Evolutionary conservation across 1,284 basidiomycete genomes (phyloP).

Genomic region (Thelephora terrestris): DNA sequence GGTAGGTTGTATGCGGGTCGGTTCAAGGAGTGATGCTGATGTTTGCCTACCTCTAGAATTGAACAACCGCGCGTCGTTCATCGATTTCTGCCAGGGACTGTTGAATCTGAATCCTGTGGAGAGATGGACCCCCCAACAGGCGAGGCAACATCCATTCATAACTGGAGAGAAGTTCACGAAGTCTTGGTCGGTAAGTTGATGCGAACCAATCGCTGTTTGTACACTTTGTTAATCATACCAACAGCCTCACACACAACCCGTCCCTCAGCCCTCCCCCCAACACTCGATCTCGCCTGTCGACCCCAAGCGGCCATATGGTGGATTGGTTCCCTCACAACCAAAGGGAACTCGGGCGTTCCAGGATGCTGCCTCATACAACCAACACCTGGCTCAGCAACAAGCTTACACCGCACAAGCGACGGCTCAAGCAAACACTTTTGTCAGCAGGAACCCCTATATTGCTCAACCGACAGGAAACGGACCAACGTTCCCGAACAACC

Average conservation of each 20-base stretch:
- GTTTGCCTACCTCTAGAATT: constrained; percentile 50
- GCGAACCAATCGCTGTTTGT: background rate
- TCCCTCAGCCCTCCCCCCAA: constrained; percentile 12
- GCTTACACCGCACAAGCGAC: constrained; percentile 81
- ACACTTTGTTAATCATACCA: background rate
- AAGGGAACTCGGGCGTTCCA: constrained; percentile 79
- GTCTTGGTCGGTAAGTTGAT: constrained; percentile 66
- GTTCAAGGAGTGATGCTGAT: constrained; percentile 5
- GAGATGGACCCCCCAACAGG: constrained; percentile 97
- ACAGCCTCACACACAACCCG: constrained; percentile 18
- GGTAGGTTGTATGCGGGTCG: constrained; percentile 37
- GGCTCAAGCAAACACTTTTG: constrained; percentile 54
- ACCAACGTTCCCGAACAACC: background rate
- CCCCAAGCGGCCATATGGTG: constrained; percentile 90
- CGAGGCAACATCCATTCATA: constrained; percentile 93
- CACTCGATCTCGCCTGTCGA: constrained; percentile 30
- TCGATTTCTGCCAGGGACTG: constrained; percentile 95
- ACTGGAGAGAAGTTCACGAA: constrained; percentile 93
- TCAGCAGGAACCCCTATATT: constrained; percentile 68
- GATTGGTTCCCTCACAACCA: constrained; percentile 72
- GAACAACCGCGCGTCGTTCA: constrained; percentile 88
- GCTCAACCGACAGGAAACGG: constrained; percentile 26
- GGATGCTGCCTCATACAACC: constrained; percentile 91
- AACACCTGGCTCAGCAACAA: constrained; percentile 91
- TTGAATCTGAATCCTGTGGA: constrained; percentile 92